Base-by-base conservation (phyloP, 1,139 yeast genomes). In the Candida neerlandica region DNA sequence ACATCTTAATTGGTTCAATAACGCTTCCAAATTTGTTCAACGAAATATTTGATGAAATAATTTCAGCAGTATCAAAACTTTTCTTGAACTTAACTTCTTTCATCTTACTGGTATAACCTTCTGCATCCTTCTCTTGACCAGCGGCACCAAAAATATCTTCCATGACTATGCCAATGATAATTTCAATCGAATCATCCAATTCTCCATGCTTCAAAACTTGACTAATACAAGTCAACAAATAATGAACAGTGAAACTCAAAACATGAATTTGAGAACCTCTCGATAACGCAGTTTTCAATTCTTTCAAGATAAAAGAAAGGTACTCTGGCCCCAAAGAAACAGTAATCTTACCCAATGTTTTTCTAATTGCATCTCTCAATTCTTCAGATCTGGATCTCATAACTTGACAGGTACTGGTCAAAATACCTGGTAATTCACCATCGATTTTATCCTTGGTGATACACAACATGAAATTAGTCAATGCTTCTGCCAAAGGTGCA, bases 261-360 rank as follows among this genome's bases (percentile, higher is more conserved):
- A 95, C 92, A 68, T 95, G 99, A 49, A 91, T 81, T 64, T 95
- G 99, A 7, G 97, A 89, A 40, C 99, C 99, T 61, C 96, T 80
- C 7, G 87, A 79, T 50, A 94, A 75, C 0, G 98, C 95, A 19
- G 86, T 70, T 55, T 81, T 85, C 61, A 95, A 77, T 63, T 94
- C 98, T 53, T 81, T 81, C 32, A 94, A 69, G 50, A 94, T 81
- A 61, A 90, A 90, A 50, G 79, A 77, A 51, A 94, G 73, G 64
- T 91, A 92, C 39, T 70, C 69, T 0, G 96, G 77, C 0, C 98
- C 98, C 40, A 94, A 73, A 27, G 80, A 73, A 1, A 67, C 59
- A 1, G 89, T 75, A 51, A 91, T 83, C 57, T 80, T 80, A 26
- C 91, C 84, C 48, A 94, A 72, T 19, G 89, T 84, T 54, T 84